phyloP scores from a whole-genome alignment of 2,329 filamentous ascomycete species.

The Acrocalymma vagum region DNA sequence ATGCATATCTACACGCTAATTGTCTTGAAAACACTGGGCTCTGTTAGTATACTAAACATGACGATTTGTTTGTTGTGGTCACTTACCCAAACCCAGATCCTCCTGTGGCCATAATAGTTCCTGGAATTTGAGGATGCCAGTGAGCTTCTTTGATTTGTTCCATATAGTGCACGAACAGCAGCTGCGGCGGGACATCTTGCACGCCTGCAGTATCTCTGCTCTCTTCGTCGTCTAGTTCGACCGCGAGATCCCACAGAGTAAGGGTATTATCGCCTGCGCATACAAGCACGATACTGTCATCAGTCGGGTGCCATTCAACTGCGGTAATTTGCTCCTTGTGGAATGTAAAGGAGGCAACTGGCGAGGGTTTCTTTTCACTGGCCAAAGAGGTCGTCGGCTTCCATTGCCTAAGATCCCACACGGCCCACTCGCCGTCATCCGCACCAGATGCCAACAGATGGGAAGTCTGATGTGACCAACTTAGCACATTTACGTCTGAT shows the following conservation, averaged over 20 bases:
- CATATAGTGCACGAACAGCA: slow-evolving; percentile 97
- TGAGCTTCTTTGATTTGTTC: slow-evolving; percentile 94
- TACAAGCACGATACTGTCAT: slow-evolving; percentile 94
- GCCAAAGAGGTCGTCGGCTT: slow-evolving; percentile 69
- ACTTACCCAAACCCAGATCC: slow-evolving; percentile 78
- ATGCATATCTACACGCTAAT: slow-evolving; percentile 45
- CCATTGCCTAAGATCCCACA: slow-evolving; percentile 97
- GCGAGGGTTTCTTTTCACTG: slow-evolving; percentile 66
- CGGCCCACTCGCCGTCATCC: slow-evolving; percentile 92
- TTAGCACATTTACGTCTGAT: slow-evolving; percentile 94
- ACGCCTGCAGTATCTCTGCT: slow-evolving; percentile 87
- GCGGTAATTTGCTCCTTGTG: slow-evolving; percentile 97
- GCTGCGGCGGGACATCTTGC: slow-evolving; percentile 89
- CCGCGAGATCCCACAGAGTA: slow-evolving; percentile 94
- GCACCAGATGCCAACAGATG: slow-evolving; percentile 92
- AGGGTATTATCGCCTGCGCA: slow-evolving; percentile 93
- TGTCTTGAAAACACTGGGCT: slow-evolving; percentile 49
- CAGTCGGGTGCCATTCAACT: slow-evolving; percentile 96
- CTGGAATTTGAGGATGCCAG: slow-evolving; percentile 97
- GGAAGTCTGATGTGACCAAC: slow-evolving; percentile 87
- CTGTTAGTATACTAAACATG: slow-evolving; percentile 12
- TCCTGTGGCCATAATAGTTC: slow-evolving; percentile 87
- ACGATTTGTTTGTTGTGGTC: not conserved
- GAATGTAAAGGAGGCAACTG: slow-evolving; percentile 93
- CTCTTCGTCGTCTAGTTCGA: slow-evolving; percentile 97